Conservation (phyloP, 106 monocot genomes). For the Triglochin maritima region DNA sequence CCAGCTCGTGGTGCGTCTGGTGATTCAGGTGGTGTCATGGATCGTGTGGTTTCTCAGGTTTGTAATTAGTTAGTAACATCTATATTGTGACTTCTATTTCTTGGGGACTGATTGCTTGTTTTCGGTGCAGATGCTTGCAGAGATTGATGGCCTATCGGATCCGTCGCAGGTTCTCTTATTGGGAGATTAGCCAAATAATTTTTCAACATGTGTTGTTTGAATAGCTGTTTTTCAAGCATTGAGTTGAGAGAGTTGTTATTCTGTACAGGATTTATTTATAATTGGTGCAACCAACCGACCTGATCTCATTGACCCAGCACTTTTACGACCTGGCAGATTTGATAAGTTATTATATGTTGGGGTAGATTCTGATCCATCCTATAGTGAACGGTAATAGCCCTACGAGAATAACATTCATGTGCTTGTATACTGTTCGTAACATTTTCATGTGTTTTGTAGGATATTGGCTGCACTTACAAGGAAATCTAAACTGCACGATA, state of each 20-base stretch:
- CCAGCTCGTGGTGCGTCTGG: slow-evolving; percentile 97
- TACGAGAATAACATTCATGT: neutral
- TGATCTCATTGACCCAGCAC: slow-evolving; percentile 88
- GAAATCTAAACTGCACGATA: slow-evolving; percentile 70
- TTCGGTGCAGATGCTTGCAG: slow-evolving; percentile 70
- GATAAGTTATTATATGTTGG: slow-evolving; percentile 96
- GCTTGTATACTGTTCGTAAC: neutral
- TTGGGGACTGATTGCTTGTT: neutral
- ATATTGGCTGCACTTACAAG: slow-evolving; percentile 80
- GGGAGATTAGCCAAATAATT: neutral
- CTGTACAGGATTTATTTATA: slow-evolving; percentile 73
- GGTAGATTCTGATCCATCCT: slow-evolving; percentile 64
- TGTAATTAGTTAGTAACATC: neutral
- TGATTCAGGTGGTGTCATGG: slow-evolving; percentile 99
- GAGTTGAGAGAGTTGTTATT: neutral
- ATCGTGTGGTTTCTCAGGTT: slow-evolving; percentile 97
- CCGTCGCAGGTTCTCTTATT: slow-evolving; percentile 48
- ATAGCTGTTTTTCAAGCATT: too few relatives aligned
- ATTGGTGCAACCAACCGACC: slow-evolving; percentile 97
- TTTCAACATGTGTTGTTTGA: neutral
- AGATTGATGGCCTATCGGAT: slow-evolving; percentile 85
- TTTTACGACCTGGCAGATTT: slow-evolving; percentile 81
- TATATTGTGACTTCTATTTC: neutral
- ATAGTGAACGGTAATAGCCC: slow-evolving; percentile 61
- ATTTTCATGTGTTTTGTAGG: slow-evolving; percentile 25